Base-by-base conservation (phyloP, 2,329 filamentous ascomycete species). In the Thelonectria rubi region DNA sequence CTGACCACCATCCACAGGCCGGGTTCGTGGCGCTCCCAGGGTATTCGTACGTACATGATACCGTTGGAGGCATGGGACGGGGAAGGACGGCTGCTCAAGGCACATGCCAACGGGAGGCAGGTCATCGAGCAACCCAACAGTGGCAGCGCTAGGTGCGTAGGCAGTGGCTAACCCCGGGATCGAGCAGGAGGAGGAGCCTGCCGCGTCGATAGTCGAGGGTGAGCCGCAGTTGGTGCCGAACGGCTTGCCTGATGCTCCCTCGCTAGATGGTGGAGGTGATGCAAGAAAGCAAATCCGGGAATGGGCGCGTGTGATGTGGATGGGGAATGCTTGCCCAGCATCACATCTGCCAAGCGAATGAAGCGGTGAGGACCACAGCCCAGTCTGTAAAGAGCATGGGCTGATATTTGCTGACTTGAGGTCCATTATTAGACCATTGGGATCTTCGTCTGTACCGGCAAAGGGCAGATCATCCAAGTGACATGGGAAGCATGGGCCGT, bases 1-100 rank as follows among this genome's bases (percentile, higher is more conserved):
- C 59, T 62, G 54, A 46, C 37, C 58, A 62, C 63, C 65, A 63
- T 54, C 69, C 67, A 71, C 53, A 47, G 53, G 67, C 69, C 69
- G 62, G 69, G 65, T 65, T 34, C 58, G 39, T 71, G 69, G 69
- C 60, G 62, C 58, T 55, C 21, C 12, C 34, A 15, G 34, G 42
- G 26, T 30, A 9, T 8, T 30, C 26, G 26, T 8, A 30, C 26
- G n/a, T n/a, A n/a, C n/a, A n/a, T n/a, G n/a, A 40, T 37, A 52
- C 58, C 52, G 54, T 49, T 43, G 48, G 26, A 54, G 32, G 18
- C 20, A 34, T 58, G 56, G 65, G 57, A 58, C 37, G 57, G 60
- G 55, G 18, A 45, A 61, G 45, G 7, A 30, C 26, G 4, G 26
- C 39, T 52, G 32, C 39, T 55, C 21, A 17, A 45, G 48, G 24